phyloP scores from a whole-genome alignment of 495 filamentous ascomycete genomes.

The Chlorociboria aeruginascens region DNA sequence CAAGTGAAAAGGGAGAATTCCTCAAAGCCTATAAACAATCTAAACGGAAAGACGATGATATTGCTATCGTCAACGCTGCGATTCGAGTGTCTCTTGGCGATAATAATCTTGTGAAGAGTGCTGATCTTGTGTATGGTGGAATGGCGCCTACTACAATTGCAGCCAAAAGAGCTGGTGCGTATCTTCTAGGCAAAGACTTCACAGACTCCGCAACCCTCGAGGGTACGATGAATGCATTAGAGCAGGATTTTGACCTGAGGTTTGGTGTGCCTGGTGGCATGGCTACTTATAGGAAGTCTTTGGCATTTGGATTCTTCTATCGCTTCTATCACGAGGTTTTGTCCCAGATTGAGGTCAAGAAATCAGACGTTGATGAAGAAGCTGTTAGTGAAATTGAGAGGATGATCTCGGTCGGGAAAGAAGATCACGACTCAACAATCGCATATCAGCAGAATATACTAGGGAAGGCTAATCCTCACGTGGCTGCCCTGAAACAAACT shows the following conservation, averaged over 20 bases:
- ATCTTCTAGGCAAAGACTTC: slow-evolving; percentile 64
- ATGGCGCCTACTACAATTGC: slow-evolving; percentile 82
- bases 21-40: slow-evolving; percentile 85
- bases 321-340: slow-evolving; percentile 67
- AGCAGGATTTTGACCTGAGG: slow-evolving; percentile 71
- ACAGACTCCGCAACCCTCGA: slow-evolving; percentile 74
- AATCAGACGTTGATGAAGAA: slow-evolving; percentile 40
- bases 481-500: slow-evolving; percentile 85
- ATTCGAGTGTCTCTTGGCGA: slow-evolving; percentile 58
- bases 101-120: slow-evolving; percentile 51
- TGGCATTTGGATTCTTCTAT: slow-evolving; percentile 83
- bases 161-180: slow-evolving; percentile 62
- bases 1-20: slow-evolving; percentile 49
- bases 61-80: slow-evolving; percentile 85
- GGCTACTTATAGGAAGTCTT: slow-evolving; percentile 86
- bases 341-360: slow-evolving; percentile 30
- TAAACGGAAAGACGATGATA: slow-evolving; percentile 94
- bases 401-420: slow-evolving; percentile 47
- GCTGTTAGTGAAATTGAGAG: slow-evolving; percentile 56
- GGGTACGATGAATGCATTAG: slow-evolving; percentile 74
- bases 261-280: slow-evolving; percentile 91
- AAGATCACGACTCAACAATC: slow-evolving; percentile 42
- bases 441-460: slow-evolving; percentile 63
- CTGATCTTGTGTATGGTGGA: slow-evolving; percentile 74
- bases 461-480: slow-evolving; percentile 71